These are phyloP conservation scores for Coemansia furcata DNA, from an alignment of 192 early-diverging fungal genomes.

Conservation along the genomic window DNA sequence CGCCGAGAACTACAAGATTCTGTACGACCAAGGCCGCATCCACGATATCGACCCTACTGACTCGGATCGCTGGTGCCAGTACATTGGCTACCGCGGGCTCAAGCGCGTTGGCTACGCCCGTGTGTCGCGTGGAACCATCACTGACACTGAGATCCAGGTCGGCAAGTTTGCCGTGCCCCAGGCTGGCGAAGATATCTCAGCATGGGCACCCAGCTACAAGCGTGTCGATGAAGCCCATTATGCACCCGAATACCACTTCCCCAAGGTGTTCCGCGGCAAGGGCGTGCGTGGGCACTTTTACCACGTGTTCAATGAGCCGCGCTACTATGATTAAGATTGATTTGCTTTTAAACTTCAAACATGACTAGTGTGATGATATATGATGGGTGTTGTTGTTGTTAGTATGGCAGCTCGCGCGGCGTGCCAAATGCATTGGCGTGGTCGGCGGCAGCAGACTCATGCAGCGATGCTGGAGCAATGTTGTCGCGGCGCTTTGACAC, in stretches of 20 bases:
- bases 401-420: conserved; percentile 17
- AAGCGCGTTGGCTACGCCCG: conserved; percentile 73
- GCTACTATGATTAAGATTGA: conserved; percentile 58
- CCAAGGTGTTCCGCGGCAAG: conserved; percentile 62
- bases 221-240: conserved; percentile 60
- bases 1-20: conserved; percentile 59
- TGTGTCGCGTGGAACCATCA: conserved; percentile 74
- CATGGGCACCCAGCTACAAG: conserved; percentile 57
- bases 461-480: background rate
- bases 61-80: conserved; percentile 81
- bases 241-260: conserved; percentile 59
- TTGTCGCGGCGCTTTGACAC: conserved; percentile 25
- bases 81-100: conserved; percentile 75
- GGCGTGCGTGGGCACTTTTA: conserved; percentile 73
- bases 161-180: conserved; percentile 68
- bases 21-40: conserved; percentile 65
- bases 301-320: conserved; percentile 76
- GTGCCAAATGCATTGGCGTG: conserved; percentile 19
- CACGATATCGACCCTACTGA: conserved; percentile 77
- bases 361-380: background rate
- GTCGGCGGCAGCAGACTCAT: conserved; percentile 21
- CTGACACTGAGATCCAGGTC: conserved; percentile 81
- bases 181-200: conserved; percentile 21
- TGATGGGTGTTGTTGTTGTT: background rate
- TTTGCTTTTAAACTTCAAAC: background rate